Evolutionary conservation across 306 rosid species (phyloP).

Genomic region (Cucurbita moschata): DNA sequence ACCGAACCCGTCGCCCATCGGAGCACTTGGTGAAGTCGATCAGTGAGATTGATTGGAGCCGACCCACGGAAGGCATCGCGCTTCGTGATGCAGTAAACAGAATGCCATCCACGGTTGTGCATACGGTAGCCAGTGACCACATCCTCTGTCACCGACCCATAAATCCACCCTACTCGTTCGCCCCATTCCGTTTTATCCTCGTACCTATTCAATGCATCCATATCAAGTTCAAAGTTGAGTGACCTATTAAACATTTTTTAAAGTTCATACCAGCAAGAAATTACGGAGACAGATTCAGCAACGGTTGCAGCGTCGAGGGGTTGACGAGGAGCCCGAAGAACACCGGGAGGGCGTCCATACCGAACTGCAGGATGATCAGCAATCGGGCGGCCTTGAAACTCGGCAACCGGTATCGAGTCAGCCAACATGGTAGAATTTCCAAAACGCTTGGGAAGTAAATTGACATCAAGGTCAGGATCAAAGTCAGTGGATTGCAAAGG

Average conservation of each 20-base stretch:
- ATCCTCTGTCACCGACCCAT: conserved; percentile 42
- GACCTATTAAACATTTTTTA: too few species aligned
- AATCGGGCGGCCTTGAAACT: conserved; percentile 71
- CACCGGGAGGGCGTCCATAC: conserved; percentile 66
- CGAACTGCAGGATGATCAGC: conserved; percentile 66
- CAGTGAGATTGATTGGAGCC: conserved; percentile 45
- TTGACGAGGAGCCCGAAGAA: conserved; percentile 50
- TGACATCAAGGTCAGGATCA: conserved; percentile 52
- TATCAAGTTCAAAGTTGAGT: neutral
- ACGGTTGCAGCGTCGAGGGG: conserved; percentile 69
- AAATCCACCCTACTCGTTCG: conserved; percentile 42
- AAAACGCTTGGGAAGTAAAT: conserved; percentile 61
- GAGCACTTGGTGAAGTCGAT: conserved; percentile 46
- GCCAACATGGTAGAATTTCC: conserved; percentile 66
- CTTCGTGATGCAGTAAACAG: conserved; percentile 33
- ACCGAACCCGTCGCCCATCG: conserved; percentile 47
- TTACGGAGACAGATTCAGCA: conserved; percentile 70
- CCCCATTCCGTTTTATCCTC: conserved; percentile 54
- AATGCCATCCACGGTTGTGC: conserved; percentile 49
- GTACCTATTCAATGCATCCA: conserved; percentile 6
- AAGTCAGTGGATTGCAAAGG: conserved; percentile 35
- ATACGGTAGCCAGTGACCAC: conserved; percentile 41
- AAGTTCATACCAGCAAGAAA: conserved; percentile 66
- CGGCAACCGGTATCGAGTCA: conserved; percentile 46
- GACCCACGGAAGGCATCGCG: conserved; percentile 44